These are phyloP conservation scores for Rhododendron griersonianum DNA, from an alignment of 148 eudicot genomes.

Conservation along the genomic window DNA sequence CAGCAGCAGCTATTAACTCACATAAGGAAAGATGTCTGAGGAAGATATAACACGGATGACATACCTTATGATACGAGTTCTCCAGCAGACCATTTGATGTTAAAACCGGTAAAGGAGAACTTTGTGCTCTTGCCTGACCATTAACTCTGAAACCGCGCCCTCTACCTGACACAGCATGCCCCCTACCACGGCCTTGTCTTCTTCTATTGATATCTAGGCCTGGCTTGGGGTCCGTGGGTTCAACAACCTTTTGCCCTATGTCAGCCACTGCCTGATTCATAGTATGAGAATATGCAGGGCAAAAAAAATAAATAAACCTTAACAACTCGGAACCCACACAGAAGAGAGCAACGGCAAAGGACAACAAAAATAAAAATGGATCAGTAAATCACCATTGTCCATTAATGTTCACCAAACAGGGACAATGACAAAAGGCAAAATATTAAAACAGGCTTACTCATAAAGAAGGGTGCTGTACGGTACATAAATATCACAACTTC, in stretches of 20 bases:
- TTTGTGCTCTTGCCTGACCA: slow-evolving; percentile 53
- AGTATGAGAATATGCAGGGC: not conserved
- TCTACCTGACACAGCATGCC: slow-evolving; percentile 54
- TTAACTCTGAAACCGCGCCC: slow-evolving; percentile 66
- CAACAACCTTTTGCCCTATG: slow-evolving; percentile 41
- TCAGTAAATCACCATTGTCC: not conserved
- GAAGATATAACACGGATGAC: not conserved
- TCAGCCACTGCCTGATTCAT: slow-evolving; percentile 50
- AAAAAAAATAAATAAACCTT: not conserved
- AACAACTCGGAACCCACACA: not conserved
- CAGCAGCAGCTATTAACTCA: not conserved
- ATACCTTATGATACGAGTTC: slow-evolving; percentile 52
- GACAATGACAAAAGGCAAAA: slow-evolving; percentile 4
- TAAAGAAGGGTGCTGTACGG: not conserved
- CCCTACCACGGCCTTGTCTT: slow-evolving; percentile 85
- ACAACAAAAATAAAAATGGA: not conserved
- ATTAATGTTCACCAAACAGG: not conserved
- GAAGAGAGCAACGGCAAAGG: not conserved
- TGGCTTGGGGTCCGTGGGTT: slow-evolving; percentile 37
- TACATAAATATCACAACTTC: not conserved
- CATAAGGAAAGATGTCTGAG: not conserved
- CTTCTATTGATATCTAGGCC: slow-evolving; percentile 49
- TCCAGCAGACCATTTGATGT: slow-evolving; percentile 65
- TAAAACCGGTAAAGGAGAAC: slow-evolving; percentile 30
- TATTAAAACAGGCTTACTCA: not conserved